Percentiles rank a stretch among this genome's conserved stretches.
Conservation (phyloP, 148 eudicot genomes). For the Dysphania ambrosioides region DNA sequence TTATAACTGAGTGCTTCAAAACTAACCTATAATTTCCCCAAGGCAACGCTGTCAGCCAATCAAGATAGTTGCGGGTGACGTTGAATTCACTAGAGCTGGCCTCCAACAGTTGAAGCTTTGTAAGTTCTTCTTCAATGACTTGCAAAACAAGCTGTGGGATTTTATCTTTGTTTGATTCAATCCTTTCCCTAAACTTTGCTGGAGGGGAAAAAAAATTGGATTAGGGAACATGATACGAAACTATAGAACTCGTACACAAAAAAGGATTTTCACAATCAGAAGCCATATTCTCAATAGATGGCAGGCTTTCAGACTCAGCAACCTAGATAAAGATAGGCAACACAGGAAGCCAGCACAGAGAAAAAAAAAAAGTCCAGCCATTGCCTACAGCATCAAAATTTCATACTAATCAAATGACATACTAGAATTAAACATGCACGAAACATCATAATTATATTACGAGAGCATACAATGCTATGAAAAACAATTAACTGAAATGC, state of each 20-base stretch:
- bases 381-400: background rate
- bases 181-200: conserved; percentile 93
- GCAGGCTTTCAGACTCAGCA: conserved; percentile 13
- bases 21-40: conserved; percentile 96
- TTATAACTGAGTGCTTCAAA: conserved; percentile 7
- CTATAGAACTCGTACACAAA: background rate
- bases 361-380: conserved; percentile 10
- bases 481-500: conserved; percentile 25
- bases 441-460: background rate
- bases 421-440: background rate
- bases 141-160: conserved; percentile 90
- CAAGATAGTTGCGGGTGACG: conserved; percentile 96
- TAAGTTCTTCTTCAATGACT: conserved; percentile 96
- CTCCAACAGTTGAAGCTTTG: conserved; percentile 89
- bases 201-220: conserved; percentile 28
- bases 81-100: conserved; percentile 99
- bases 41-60: conserved; percentile 97
- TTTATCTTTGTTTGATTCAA: conserved; percentile 82
- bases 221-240: conserved; percentile 8
- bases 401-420: conserved; percentile 1
- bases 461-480: background rate
- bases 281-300: background rate
- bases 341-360: background rate
- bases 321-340: conserved; percentile 8
- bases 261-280: background rate